Percentiles rank a stretch among this genome's conserved stretches.
Conservation (phyloP, 371 early-diverging fungal genomes). For the Mucor plumbeus region DNA sequence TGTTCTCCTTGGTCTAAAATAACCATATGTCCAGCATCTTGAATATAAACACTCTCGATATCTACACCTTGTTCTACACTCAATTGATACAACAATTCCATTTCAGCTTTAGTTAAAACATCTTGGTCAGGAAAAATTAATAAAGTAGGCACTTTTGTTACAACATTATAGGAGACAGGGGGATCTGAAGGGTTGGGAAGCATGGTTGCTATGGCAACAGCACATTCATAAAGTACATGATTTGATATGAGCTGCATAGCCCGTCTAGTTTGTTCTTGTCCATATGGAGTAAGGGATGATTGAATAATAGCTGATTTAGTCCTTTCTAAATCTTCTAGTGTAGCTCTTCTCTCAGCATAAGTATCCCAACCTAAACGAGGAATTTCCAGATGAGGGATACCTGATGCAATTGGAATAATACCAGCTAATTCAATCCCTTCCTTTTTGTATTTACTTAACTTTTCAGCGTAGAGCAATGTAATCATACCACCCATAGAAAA, state of each 20-base stretch:
- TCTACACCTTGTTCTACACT: slow-evolving; percentile 22
- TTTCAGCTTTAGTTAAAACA: slow-evolving; percentile 22
- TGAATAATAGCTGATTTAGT: slow-evolving; percentile 23
- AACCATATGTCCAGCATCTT: slow-evolving; percentile 40
- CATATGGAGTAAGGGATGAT: slow-evolving; percentile 20
- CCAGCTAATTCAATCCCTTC: slow-evolving; percentile 23
- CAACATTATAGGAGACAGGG: not conserved
- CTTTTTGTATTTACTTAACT: not conserved
- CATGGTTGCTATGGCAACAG: slow-evolving; percentile 26
- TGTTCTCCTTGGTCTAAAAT: slow-evolving; percentile 32
- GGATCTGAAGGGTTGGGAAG: slow-evolving; percentile 7
- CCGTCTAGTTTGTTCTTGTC: slow-evolving; percentile 22
- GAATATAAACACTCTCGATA: slow-evolving; percentile 13
- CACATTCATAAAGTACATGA: slow-evolving; percentile 24
- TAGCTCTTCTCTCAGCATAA: slow-evolving; percentile 19
- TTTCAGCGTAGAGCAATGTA: slow-evolving; percentile 27
- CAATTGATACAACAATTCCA: slow-evolving; percentile 29
- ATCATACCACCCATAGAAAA: slow-evolving; percentile 52
- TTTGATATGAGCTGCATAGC: slow-evolving; percentile 29
- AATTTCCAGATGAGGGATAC: slow-evolving; percentile 26
- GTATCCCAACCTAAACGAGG: slow-evolving; percentile 37
- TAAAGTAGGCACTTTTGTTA: slow-evolving; percentile 16
- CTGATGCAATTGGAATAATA: slow-evolving; percentile 35
- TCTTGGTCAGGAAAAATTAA: slow-evolving; percentile 40
- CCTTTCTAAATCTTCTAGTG: slow-evolving; percentile 14